Base-by-base conservation (phyloP, 306 rosid species). In the Vigna radiata region DNA sequence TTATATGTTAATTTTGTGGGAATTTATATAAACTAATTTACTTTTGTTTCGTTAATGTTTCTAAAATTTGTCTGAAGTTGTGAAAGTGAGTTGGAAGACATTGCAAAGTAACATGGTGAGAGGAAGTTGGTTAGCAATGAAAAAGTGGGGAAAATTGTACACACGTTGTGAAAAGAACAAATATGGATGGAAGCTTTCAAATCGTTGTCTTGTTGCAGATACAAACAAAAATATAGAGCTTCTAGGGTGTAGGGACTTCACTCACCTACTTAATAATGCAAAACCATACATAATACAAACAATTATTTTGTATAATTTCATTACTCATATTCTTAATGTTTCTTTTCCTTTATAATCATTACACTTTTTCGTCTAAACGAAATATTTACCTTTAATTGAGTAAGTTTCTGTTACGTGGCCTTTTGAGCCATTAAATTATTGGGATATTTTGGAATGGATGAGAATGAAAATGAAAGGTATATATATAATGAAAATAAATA, bases 101-200 rank as follows among this genome's bases (percentile, higher is more conserved):
- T 12, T 4, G 63, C 16, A 23, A 23, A 56, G 33, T 4, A 0
- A 52, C 2, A 52, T 7, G 0, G 7, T n/a, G 16, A 52, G 4
- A 3, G 56, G 33, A 29, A 50, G 56, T n/a, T 16, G n/a, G 19
- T n/a, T n/a, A 52, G 14, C n/a, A 64, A 43, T 5, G 37, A 33
- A 33, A 6, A 33, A 2, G 36, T 31, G 36, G 4, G 36, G 36
- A 31, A 31, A 31, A 31, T 56, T 41, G 54, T 8, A 64, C 56
- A 50, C 44, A 69, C 61, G 27, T 29, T 52, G 18, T 52, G 76
- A 52, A 52, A 52, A 70, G 48, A 70, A 72, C 48, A 36, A 53
- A 27, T 39, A 16, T 62, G 0, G 2, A 6, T 25, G 13, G 55
- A 27, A 31, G 77, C 79, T 87, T 81, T 84, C 90, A 31, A 67